Base-by-base conservation (phyloP, 306 rosid genomes). In the Nissolia schottii region DNA sequence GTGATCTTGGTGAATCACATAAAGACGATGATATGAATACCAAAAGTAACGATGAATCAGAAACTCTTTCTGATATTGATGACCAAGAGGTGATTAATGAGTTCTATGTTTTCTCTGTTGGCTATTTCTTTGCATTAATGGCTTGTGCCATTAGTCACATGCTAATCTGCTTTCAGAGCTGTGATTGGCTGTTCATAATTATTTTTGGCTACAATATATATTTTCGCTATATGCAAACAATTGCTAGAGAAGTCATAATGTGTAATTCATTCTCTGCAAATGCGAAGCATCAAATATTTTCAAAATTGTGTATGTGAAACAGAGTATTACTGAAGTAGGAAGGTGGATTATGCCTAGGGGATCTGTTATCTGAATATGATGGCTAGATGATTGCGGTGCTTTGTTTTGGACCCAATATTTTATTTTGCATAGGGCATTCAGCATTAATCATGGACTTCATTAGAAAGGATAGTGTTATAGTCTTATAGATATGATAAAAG, bases 41-140 rank as follows among this genome's bases (percentile, higher is more conserved):
- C 1, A 25, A 84, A 75, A 20, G 41, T 51, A 34, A 49, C 12
- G 77, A 65, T 18, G 88, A 86, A 40, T 84, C 93, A 6, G 93
- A 84, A 74, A 84, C 75, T 45, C 70, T 88, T 1, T 86, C 93
- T 27, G 93, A 88, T 62, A 84, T 88, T 10, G 88, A 88, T 78
- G 93, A 88, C 46, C 45, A 40, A 64, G 93, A 88, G 78, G 89
- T 87, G 73, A 68, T 2, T 70, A 64, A 61, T 12, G 20, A 15
- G 62, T 50, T 19, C 28, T 14, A 3, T 58, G 34, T 27, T 74
- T 74, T 61, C 34, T 57, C 14, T 64, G 22, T 29, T 76, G 4
- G 16, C 56, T 56, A 28, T 64, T 32, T 61, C 45, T 56, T 71
- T 0, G 31, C 40, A 3, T 24, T 60, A 16, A 25, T 62, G 16